Percentiles rank a stretch among this genome's conserved stretches.
These are phyloP conservation scores for Penicillium crustosum DNA, from an alignment of 2,329 filamentous ascomycete species.

Conservation along the genomic window DNA sequence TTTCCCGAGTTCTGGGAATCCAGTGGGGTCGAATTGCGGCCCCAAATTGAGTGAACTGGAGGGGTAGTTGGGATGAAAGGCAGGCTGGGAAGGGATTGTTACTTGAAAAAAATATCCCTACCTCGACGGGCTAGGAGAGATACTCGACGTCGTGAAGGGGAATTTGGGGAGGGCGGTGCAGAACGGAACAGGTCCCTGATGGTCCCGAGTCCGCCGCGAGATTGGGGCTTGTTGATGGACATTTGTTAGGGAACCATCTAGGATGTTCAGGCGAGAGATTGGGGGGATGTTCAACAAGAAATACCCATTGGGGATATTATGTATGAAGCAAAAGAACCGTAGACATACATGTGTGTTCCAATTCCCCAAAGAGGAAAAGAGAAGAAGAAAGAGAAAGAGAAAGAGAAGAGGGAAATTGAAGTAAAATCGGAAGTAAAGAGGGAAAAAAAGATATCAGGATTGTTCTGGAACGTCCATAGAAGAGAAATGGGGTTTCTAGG, in stretches of 20 bases:
- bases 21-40: constrained; percentile 10
- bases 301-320: constrained; percentile 7
- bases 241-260: constrained; percentile 38
- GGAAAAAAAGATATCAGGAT: constrained; percentile 5
- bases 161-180: constrained; percentile 24
- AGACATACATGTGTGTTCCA: constrained; percentile 21
- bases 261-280: neutral
- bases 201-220: constrained; percentile 33
- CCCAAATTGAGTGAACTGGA: constrained; percentile 6
- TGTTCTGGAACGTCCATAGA: constrained; percentile 23
- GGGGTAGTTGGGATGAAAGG: constrained; percentile 4
- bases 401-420: neutral
- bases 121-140: constrained; percentile 38
- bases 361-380: constrained; percentile 1
- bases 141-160: constrained; percentile 32
- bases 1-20: constrained; percentile 5
- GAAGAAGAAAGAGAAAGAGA: neutral
- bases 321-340: constrained; percentile 29
- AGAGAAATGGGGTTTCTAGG: constrained; percentile 3
- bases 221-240: constrained; percentile 36
- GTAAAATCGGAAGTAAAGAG: constrained; percentile 12
- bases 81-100: constrained; percentile 19
- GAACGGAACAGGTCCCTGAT: constrained; percentile 37
- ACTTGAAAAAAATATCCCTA: constrained; percentile 37
- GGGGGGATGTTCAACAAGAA: constrained; percentile 1